These are phyloP conservation scores for Fusarium clavum DNA, from an alignment of 2,329 filamentous ascomycete genomes.

Conservation along the genomic window DNA sequence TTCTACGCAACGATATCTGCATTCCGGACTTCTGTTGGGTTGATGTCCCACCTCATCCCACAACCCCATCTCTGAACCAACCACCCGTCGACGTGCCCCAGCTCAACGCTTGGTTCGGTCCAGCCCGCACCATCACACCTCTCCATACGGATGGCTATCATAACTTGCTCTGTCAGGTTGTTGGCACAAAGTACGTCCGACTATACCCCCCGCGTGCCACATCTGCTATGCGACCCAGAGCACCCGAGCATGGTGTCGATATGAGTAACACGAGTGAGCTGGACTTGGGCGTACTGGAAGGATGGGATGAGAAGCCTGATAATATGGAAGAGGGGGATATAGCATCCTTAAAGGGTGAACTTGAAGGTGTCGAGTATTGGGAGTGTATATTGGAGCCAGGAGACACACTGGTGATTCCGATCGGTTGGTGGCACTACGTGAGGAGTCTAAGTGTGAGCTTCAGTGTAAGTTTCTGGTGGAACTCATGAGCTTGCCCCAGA, in stretches of 20 bases:
- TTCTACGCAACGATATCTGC: slow-evolving; percentile 78
- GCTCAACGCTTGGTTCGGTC: slow-evolving; percentile 94
- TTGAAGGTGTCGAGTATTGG: slow-evolving; percentile 71
- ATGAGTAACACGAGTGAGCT: slow-evolving; percentile 91
- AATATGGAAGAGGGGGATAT: slow-evolving; percentile 49
- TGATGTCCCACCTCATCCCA: slow-evolving; percentile 68
- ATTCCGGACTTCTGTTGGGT: slow-evolving; percentile 89
- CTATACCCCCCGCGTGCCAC: slow-evolving; percentile 79
- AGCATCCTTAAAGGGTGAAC: slow-evolving; percentile 57
- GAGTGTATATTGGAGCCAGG: slow-evolving; percentile 85
- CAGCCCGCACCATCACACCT: slow-evolving; percentile 87
- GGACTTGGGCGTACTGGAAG: slow-evolving; percentile 78
- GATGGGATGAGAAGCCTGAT: slow-evolving; percentile 60
- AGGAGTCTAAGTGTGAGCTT: slow-evolving; percentile 86
- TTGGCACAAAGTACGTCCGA: slow-evolving; percentile 91
- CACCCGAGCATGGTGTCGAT: slow-evolving; percentile 77
- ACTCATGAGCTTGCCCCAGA: slow-evolving; percentile 51
- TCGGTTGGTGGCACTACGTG: slow-evolving; percentile 99
- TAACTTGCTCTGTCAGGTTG: slow-evolving; percentile 89
- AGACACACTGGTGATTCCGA: slow-evolving; percentile 88
- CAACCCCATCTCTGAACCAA: slow-evolving; percentile 51
- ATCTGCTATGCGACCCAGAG: slow-evolving; percentile 68
- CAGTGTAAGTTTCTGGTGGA: slow-evolving; percentile 98
- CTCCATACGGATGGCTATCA: slow-evolving; percentile 95
- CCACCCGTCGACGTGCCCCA: slow-evolving; percentile 68